phyloP scores from a whole-genome alignment of 805 yeast species.

The Candida xiaguanensis region DNA sequence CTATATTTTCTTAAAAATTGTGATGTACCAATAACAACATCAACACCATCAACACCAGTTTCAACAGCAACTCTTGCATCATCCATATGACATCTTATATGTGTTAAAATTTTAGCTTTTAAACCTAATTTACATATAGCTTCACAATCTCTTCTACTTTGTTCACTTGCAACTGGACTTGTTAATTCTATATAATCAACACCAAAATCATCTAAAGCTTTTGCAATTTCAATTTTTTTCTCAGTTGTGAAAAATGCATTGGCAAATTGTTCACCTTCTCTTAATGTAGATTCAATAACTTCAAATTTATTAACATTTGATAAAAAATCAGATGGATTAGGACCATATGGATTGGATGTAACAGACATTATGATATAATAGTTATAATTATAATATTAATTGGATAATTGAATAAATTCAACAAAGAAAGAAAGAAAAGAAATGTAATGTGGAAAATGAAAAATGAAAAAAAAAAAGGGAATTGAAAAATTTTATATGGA shows the following conservation, averaged over 20 bases:
- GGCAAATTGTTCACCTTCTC: conserved; percentile 66
- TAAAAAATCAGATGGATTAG: conserved; percentile 54
- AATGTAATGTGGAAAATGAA: not conserved
- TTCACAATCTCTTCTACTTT: conserved; percentile 54
- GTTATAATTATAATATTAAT: not conserved
- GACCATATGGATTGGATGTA: conserved; percentile 50
- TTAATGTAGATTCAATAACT: conserved; percentile 53
- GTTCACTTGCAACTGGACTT: conserved; percentile 58
- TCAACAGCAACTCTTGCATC: conserved; percentile 60
- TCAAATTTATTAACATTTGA: conserved; percentile 53
- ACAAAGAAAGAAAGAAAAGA: not conserved
- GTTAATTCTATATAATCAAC: conserved; percentile 60
- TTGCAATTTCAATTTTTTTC: conserved; percentile 55
- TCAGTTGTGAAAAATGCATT: conserved; percentile 58
- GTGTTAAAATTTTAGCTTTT: conserved; percentile 56
- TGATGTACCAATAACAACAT: conserved; percentile 58
- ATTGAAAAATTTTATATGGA: not conserved
- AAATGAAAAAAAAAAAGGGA: not conserved
- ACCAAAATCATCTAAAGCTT: conserved; percentile 58
- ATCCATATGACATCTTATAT: conserved; percentile 60
- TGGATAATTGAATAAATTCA: not conserved
- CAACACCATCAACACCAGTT: conserved; percentile 62
- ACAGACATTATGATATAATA: conserved; percentile 11
- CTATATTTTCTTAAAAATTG: conserved; percentile 54
- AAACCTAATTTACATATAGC: conserved; percentile 57